Conservation (phyloP, 768 basidiomycete genomes). For the Russula brevipes region DNA sequence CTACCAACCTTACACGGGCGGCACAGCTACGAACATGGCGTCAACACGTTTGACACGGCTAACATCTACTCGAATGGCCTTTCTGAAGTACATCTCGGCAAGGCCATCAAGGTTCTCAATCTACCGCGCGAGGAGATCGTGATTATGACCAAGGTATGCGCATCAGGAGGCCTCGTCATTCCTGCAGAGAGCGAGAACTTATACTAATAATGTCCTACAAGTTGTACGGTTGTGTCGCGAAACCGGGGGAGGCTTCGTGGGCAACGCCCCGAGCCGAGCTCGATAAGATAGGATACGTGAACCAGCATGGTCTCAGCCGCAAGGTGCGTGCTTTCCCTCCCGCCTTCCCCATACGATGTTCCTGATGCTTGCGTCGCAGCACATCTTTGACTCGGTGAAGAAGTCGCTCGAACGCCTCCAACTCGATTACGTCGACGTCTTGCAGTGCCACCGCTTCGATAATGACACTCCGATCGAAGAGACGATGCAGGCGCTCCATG, state of each 20-base stretch:
- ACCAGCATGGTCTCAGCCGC: slow-evolving; percentile 35
- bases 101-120: slow-evolving; percentile 36
- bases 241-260: background rate
- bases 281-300: slow-evolving; percentile 34
- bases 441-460: slow-evolving; percentile 48
- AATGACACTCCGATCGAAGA: slow-evolving; percentile 32
- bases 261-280: slow-evolving; percentile 2
- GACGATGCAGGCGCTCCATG: slow-evolving; percentile 37
- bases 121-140: slow-evolving; percentile 41
- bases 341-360: background rate
- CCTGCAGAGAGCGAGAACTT: background rate
- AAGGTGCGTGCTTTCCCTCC: slow-evolving; percentile 28
- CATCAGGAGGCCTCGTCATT: background rate
- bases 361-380: slow-evolving; percentile 34
- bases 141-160: slow-evolving; percentile 39
- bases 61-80: slow-evolving; percentile 35
- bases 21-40: slow-evolving; percentile 50
- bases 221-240: slow-evolving; percentile 4
- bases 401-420: slow-evolving; percentile 60
- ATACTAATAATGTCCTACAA: too few species aligned
- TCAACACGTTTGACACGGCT: slow-evolving; percentile 59
- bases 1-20: slow-evolving; percentile 8
- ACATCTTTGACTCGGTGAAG: slow-evolving; percentile 68
- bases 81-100: slow-evolving; percentile 38
- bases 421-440: slow-evolving; percentile 69